Conservation (phyloP, 768 basidiomycete species). For the Tubosaeta sp. region DNA sequence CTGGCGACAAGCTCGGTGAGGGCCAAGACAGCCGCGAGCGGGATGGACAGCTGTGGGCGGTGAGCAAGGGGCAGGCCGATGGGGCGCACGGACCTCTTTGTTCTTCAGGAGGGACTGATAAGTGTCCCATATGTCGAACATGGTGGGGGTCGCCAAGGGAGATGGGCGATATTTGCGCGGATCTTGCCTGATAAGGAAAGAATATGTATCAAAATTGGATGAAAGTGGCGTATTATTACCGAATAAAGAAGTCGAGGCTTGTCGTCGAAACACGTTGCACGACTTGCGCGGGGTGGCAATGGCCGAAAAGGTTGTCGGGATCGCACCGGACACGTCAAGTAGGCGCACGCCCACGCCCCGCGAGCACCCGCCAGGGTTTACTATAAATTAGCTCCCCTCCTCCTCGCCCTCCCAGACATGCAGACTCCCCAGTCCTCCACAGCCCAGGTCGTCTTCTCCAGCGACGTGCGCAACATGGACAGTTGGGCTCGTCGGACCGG, state of each 20-base stretch:
- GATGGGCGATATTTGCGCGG: constrained; percentile 19
- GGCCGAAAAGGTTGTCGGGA: constrained; percentile 50
- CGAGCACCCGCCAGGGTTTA: constrained; percentile 32
- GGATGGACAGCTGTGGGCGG: constrained; percentile 61
- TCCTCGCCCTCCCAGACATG: constrained; percentile 16
- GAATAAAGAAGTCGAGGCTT: constrained; percentile 35
- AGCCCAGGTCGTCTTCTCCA: constrained; percentile 71
- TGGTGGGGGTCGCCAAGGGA: constrained; percentile 19
- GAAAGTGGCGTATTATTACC: background rate
- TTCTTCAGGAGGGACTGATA: constrained; percentile 62
- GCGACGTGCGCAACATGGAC: constrained; percentile 78
- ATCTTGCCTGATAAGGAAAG: constrained; percentile 5
- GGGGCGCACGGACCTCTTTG: constrained; percentile 51
- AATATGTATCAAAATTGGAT: constrained; percentile 9
- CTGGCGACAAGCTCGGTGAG: constrained; percentile 77
- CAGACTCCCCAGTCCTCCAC: constrained; percentile 35
- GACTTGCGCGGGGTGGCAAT: constrained; percentile 58
- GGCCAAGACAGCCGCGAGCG: constrained; percentile 84
- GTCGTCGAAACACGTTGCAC: constrained; percentile 76
- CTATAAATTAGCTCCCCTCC: constrained; percentile 24
- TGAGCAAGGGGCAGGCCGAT: background rate
- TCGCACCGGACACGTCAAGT: constrained; percentile 50
- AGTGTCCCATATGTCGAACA: constrained; percentile 46
- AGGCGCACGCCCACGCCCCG: constrained; percentile 40
- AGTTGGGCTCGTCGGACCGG: constrained; percentile 75